These are phyloP conservation scores for Microsporum audouinii DNA, from an alignment of 2,329 filamentous ascomycete genomes.

Conservation along the genomic window DNA sequence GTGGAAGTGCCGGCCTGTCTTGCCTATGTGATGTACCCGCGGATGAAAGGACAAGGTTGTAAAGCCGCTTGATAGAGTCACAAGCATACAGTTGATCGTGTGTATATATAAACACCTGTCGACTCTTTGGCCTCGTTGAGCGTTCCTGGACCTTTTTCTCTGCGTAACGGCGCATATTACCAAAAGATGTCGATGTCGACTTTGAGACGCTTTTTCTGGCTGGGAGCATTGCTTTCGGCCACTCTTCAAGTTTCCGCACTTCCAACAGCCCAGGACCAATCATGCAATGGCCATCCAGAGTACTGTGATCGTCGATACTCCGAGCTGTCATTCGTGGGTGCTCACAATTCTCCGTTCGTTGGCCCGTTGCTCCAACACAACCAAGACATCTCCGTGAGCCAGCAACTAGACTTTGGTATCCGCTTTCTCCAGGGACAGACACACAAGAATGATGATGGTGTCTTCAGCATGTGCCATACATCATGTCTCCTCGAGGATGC, in stretches of 20 bases:
- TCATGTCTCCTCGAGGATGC: slow-evolving; percentile 49
- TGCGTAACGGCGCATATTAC: background rate
- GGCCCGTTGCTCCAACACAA: slow-evolving; percentile 45
- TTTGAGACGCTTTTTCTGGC: background rate
- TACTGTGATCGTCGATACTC: slow-evolving; percentile 49
- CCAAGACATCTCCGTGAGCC: slow-evolving; percentile 48
- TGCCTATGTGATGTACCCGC: background rate
- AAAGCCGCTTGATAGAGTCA: background rate
- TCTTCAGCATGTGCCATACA: slow-evolving; percentile 54
- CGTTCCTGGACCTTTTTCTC: background rate
- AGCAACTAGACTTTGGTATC: slow-evolving; percentile 51
- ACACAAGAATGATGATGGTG: slow-evolving; percentile 40
- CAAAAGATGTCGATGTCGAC: background rate
- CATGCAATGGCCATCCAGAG: slow-evolving; percentile 48
- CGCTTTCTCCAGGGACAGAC: slow-evolving; percentile 56
- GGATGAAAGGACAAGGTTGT: background rate
- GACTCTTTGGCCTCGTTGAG: background rate
- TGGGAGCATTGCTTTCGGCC: background rate
- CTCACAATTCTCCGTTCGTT: slow-evolving; percentile 56
- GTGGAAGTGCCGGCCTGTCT: background rate
- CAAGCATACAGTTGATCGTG: background rate
- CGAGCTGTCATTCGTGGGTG: slow-evolving; percentile 49
- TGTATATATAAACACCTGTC: background rate
- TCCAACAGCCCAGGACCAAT: background rate
- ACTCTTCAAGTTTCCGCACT: background rate